phyloP scores from a whole-genome alignment of 305 asterid species.

The Vinca major region DNA sequence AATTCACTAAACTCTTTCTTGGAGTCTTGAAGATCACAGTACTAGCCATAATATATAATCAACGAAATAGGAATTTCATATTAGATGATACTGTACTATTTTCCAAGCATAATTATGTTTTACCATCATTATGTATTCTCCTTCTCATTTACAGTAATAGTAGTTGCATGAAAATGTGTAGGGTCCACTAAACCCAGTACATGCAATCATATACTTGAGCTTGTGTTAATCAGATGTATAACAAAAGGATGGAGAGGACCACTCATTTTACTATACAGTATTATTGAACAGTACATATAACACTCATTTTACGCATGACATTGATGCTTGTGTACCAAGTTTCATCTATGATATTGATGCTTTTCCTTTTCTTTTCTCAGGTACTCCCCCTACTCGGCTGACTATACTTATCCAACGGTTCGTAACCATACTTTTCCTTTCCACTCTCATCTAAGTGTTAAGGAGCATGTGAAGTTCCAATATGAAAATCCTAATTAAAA shows the following conservation, averaged over 20 bases:
- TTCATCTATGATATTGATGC: not conserved
- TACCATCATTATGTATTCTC: not conserved
- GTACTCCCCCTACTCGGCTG: constrained; percentile 92
- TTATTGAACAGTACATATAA: constrained; percentile 6
- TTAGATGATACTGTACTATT: not conserved
- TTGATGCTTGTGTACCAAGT: not conserved
- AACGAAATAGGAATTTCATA: not conserved
- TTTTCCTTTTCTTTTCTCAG: constrained; percentile 30
- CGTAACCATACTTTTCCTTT: constrained; percentile 21
- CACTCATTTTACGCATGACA: not conserved
- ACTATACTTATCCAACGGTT: constrained; percentile 85
- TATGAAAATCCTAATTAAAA: no score
- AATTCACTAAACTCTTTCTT: constrained; percentile 1
- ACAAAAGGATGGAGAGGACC: no score
- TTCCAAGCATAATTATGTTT: not conserved
- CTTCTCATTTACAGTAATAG: not conserved
- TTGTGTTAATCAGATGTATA: not conserved
- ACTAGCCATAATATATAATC: not conserved
- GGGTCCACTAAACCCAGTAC: not conserved
- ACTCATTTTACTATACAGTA: not conserved
- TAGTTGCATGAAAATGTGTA: not conserved
- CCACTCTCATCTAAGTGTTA: not conserved
- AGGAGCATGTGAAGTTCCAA: not conserved
- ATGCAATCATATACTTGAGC: not conserved
- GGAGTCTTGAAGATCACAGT: constrained; percentile 14